Base-by-base conservation (phyloP, 2,329 filamentous ascomycete species). In the Sporothrix protearum region DNA sequence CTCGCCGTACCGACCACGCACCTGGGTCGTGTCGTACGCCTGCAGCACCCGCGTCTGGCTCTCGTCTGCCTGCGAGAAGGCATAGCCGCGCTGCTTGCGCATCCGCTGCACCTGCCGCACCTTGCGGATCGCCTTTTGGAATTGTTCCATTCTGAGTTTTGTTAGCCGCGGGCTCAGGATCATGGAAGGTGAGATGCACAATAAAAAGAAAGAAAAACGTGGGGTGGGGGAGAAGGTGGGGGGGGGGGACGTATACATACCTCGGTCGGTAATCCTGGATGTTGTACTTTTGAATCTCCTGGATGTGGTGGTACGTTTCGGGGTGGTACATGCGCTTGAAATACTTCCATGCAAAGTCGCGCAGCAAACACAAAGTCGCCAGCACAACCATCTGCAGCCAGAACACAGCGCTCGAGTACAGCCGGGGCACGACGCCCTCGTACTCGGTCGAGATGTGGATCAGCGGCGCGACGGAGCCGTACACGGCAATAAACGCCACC, bases 281-380 rank as follows among this genome's bases (percentile, higher is more conserved):
- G 78, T 99, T 99, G 84, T 98, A 99, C 83, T 99, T 99, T 81
- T 99, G 96, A 76, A 99, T 99, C 83, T 99, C 96, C 82, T 99
- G 96, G 75, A 99, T 96, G 80, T 99, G 96, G 77, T 99, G 96
- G 78, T 99, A 99, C 57, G 93, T 90, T 82, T 97, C 92, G 28
- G 96, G 96, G 76, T 90, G 91, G 83, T 98, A 99, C 94, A 99
- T 97, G 75, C 96, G 88, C 85, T 97, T 97, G 73, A 89, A 90
- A 77, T 98, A 99, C 85, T 99, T 99, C 94, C 95, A 99, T 2
- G 91, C 89, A 81, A 97, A 92, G 80, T 99, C 96, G 77, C 96
- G 87, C 68, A 94, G 81, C 67, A 99, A 85, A 80, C 95, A 98
- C 66, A 97, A 81, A 8, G 90, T 85, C 0, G 95, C 92, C 53